Evolutionary conservation across 2,329 filamentous ascomycete genomes (phyloP).

Genomic region (Colletotrichum neosansevieriae): DNA sequence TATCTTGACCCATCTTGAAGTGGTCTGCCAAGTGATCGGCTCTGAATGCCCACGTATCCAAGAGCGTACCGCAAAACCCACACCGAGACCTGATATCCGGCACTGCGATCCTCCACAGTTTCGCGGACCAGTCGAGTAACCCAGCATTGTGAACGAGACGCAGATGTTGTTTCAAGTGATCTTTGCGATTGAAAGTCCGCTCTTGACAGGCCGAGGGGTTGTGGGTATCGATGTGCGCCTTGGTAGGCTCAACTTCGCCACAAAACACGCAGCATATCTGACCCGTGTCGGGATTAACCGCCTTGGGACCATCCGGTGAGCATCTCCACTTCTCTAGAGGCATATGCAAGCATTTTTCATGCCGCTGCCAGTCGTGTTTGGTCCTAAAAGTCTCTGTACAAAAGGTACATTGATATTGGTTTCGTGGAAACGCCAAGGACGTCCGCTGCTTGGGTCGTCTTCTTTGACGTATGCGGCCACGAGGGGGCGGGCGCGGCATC

Average conservation of each 20-base stretch:
- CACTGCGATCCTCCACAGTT: conserved; percentile 7
- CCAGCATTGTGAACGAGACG: conserved; percentile 22
- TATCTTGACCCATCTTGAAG: conserved; percentile 53
- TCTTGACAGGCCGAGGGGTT: conserved; percentile 61
- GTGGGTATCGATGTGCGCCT: conserved; percentile 52
- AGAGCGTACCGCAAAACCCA: conserved; percentile 51
- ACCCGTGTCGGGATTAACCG: conserved; percentile 48
- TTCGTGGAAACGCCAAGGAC: conserved; percentile 17
- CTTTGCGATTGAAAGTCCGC: conserved; percentile 58
- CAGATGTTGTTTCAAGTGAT: conserved; percentile 58
- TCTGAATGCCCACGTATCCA: conserved; percentile 50
- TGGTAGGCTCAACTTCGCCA: conserved; percentile 47
- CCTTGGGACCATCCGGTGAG: conserved; percentile 39
- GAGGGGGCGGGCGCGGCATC: conserved; percentile 17
- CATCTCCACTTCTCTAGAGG: conserved; percentile 62
- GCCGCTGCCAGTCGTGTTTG: conserved; percentile 61
- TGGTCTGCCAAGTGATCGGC: conserved; percentile 54
- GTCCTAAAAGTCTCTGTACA: conserved; percentile 59
- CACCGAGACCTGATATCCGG: conserved; percentile 46
- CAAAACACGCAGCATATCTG: conserved; percentile 53
- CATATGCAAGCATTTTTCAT: conserved; percentile 61
- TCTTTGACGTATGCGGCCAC: conserved; percentile 34
- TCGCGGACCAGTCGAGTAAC: conserved; percentile 5
- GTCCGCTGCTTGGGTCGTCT: conserved; percentile 27
- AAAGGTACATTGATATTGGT: conserved; percentile 56